Conservation (phyloP, 768 basidiomycete genomes). For the Mycena chlorophos region DNA sequence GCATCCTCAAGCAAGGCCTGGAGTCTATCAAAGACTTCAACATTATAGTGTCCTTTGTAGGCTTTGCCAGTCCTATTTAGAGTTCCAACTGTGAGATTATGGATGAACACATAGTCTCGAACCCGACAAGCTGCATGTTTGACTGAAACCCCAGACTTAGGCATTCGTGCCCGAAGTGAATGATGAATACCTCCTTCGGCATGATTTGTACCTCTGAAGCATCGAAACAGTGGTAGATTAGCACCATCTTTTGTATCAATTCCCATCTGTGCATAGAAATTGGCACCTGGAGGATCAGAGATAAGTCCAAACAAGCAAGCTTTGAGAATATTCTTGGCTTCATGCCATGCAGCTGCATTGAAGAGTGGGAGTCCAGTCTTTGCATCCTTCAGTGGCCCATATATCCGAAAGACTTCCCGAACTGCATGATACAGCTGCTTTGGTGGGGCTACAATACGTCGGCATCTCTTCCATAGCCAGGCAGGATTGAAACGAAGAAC, state of each 20-base stretch:
- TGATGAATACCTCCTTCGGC: constrained; percentile 4
- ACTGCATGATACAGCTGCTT: not conserved
- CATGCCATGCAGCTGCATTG: constrained; percentile 7
- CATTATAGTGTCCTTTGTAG: constrained; percentile 6
- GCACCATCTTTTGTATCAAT: not conserved
- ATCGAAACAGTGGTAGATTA: not conserved
- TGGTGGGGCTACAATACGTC: constrained; percentile 7
- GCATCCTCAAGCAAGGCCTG: not conserved
- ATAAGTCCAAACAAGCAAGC: not conserved
- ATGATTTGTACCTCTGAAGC: not conserved
- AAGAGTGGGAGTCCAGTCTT: constrained; percentile 11
- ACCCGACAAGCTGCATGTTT: constrained; percentile 4
- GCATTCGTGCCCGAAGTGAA: not conserved
- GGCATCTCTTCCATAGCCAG: constrained; percentile 6
- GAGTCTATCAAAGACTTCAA: constrained; percentile 1
- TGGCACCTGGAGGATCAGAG: not conserved
- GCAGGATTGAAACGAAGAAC: constrained; percentile 1
- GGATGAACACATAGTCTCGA: constrained; percentile 3
- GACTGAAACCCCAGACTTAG: constrained; percentile 6
- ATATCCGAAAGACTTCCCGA: not conserved
- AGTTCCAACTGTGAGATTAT: constrained; percentile 8
- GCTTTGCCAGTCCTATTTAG: constrained; percentile 1
- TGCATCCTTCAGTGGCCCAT: constrained; percentile 7
- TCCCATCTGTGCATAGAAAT: not conserved
- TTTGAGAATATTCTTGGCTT: constrained; percentile 7